phyloP scores from a whole-genome alignment of 257 asterid species.

The Anisodus tanguticus region DNA sequence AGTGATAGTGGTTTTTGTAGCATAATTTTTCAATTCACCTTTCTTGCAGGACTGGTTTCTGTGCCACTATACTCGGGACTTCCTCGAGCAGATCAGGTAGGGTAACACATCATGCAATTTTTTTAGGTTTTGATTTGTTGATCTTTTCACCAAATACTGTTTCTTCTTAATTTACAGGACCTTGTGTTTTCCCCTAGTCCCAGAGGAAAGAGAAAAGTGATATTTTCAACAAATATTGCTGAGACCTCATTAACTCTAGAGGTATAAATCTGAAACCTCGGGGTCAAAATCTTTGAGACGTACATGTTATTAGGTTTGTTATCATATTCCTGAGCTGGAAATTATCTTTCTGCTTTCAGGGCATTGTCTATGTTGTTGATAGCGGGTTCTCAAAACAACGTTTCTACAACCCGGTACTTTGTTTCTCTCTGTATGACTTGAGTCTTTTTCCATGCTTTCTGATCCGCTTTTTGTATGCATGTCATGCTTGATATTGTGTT shows the following conservation, averaged over 20 bases:
- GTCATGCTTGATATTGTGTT: not conserved
- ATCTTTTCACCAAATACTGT: not conserved
- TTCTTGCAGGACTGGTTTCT: conserved; percentile 69
- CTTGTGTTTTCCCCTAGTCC: conserved; percentile 92
- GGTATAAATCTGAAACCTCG: conserved; percentile 45
- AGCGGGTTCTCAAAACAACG: conserved; percentile 93
- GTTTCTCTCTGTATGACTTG: not conserved
- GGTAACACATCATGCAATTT: conserved; percentile 25
- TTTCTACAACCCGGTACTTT: conserved; percentile 85
- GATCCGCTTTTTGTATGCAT: not conserved
- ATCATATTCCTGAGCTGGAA: not conserved
- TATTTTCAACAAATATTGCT: conserved; percentile 93
- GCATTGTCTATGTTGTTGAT: conserved; percentile 91
- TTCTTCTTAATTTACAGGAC: conserved; percentile 54
- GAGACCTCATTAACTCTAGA: conserved; percentile 98
- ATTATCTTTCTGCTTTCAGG: conserved; percentile 54
- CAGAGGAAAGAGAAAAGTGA: conserved; percentile 93
- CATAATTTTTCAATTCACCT: conserved; percentile 21
- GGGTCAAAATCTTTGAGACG: not conserved
- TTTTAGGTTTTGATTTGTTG: not conserved
- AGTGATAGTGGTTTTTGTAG: not conserved
- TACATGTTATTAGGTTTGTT: conserved; percentile 2
- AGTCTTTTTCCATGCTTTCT: conserved; percentile 19
- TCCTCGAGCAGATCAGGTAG: conserved; percentile 91
- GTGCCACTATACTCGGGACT: conserved; percentile 91